Evolutionary conservation across 805 yeast species (phyloP), one percentile per base, ranked within the genome.

Genomic region (Torulaspora gathmanii): DNA sequence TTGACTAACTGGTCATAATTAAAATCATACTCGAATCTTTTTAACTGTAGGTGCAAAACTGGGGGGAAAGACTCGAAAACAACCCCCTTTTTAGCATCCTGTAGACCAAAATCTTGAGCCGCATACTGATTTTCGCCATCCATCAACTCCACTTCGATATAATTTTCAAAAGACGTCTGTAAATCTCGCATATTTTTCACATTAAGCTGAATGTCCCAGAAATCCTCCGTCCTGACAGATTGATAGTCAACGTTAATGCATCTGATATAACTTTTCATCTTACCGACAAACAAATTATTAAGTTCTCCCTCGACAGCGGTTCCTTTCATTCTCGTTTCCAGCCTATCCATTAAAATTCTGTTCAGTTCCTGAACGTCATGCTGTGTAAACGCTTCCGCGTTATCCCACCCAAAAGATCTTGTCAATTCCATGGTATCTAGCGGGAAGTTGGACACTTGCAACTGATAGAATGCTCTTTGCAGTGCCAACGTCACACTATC

Each of bases 361-460:
- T 90, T 89, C 62, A 93, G 73, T 65, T 93, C 99, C 64, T 93
- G 99, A 12, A 93, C 97, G 63, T 93, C 99, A 67, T 93, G 98
- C 67, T 93, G 99, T 2, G 95, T 86, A 65, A 93, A 93, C 0
- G 97, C 95, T 55, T 93, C 99, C 5, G 83, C 82, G 8, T 86
- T 77, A 61, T 89, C 96, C 99, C 99, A 93, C 7, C 99, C 99
- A 72, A 93, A 93, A 0, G 97, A 83, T 47, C 80, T 78, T 0
- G 99, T 93, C 42, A 93, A 72, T 60, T 87, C 96, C 50, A 78
- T 63, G 0, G 99, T 93, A 47, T 86, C 91, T 4, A 91, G 79
- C 0, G 97, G 86, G 16, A 78, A 79, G 9, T 74, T 69, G 0
- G 95, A 83, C 3, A 82, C 80, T 54, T 83, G 82, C 51, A 93